Percentiles rank a stretch among this genome's conserved stretches.
Conservation (phyloP, 106 monocot genomes). For the Chionographis japonica region DNA sequence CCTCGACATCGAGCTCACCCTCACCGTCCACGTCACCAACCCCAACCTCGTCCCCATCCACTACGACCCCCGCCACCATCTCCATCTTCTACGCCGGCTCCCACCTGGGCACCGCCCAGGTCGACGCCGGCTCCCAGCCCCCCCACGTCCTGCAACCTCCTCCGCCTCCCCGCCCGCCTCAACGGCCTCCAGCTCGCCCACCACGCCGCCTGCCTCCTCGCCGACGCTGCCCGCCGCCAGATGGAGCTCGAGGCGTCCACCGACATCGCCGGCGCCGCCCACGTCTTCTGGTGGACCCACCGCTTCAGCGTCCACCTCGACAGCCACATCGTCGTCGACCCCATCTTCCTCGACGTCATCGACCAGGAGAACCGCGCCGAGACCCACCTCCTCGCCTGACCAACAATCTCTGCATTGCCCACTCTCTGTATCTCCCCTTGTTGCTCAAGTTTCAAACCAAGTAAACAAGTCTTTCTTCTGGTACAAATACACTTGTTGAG, state of each 20-base stretch:
- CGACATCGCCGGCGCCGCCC: conserved; percentile 56
- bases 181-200: conserved; percentile 50
- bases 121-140: conserved; percentile 50
- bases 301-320: conserved; percentile 44
- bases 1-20: conserved; percentile 65
- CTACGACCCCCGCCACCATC: conserved; percentile 46
- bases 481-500: too few relatives aligned
- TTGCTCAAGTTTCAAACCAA: too few relatives aligned
- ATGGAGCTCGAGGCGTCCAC: conserved; percentile 72
- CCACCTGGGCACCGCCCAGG: conserved; percentile 55
- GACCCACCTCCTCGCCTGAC: conserved; percentile 27
- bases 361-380: conserved; percentile 67
- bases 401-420: too few relatives aligned
- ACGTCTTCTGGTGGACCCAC: conserved; percentile 42
- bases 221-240: conserved; percentile 47
- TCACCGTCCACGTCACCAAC: conserved; percentile 83
- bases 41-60: conserved; percentile 69
- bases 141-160: conserved; percentile 41
- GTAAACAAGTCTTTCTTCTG: too few relatives aligned
- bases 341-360: conserved; percentile 58
- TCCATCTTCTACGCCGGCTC: conserved; percentile 71
- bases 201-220: conserved; percentile 27
- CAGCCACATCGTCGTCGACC: conserved; percentile 68
- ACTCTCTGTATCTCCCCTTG: too few relatives aligned
- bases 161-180: conserved; percentile 56